These are phyloP conservation scores for Trifolium repens DNA, from an alignment of 306 rosid genomes.

Conservation along the genomic window DNA sequence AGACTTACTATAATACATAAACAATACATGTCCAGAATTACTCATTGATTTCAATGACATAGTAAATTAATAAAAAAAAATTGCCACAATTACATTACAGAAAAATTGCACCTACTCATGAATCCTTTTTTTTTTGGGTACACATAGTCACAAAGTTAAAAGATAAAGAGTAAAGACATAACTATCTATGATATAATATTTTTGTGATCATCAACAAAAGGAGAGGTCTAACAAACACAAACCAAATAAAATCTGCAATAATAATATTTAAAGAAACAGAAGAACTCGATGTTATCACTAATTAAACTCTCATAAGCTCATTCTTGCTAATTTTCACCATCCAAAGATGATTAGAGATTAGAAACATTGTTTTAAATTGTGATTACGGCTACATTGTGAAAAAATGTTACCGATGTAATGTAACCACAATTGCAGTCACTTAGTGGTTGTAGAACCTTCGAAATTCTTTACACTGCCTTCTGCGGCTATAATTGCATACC, in stretches of 20 bases:
- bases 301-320: conserved; percentile 23
- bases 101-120: conserved; percentile 29
- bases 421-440: not conserved
- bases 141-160: conserved; percentile 22
- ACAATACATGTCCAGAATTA: not conserved
- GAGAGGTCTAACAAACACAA: no score
- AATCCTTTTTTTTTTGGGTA: not conserved
- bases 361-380: not conserved
- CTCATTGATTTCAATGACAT: conserved; percentile 26
- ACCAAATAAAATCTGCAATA: conserved; percentile 20
- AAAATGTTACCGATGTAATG: not conserved
- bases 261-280: conserved; percentile 41
- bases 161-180: not conserved
- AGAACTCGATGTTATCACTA: conserved; percentile 32
- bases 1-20: no score
- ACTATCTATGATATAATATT: no score
- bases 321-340: conserved; percentile 39
- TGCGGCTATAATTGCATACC: not conserved
- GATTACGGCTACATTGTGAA: not conserved
- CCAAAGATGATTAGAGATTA: not conserved
- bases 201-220: no score
- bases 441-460: not conserved
- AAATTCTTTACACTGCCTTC: not conserved
- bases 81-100: conserved; percentile 19
- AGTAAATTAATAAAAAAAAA: conserved; percentile 26